These are phyloP conservation scores for Zygosaccharomyces bailii DNA, from an alignment of 805 yeast genomes.

Conservation along the genomic window DNA sequence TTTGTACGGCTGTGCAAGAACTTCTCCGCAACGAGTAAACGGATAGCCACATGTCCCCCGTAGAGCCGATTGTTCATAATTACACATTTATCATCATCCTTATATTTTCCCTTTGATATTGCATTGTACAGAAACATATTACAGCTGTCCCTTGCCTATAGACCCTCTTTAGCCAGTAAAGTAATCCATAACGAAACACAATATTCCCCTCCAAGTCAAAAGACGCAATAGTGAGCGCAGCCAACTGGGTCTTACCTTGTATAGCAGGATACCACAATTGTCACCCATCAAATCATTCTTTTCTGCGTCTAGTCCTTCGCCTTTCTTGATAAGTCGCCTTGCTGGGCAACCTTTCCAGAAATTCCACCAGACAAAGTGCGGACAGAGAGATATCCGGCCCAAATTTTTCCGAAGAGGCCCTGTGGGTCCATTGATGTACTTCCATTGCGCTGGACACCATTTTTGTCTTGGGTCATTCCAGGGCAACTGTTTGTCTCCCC, in stretches of 20 bases:
- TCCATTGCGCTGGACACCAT: constrained; percentile 87
- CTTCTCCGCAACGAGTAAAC: not conserved
- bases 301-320: constrained; percentile 72
- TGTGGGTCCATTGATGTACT: constrained; percentile 85
- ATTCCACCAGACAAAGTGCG: constrained; percentile 90
- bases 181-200: constrained; percentile 52
- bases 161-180: constrained; percentile 31
- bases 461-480: constrained; percentile 73
- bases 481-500: constrained; percentile 82
- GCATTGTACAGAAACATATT: no score
- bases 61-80: no score
- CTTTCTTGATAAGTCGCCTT: constrained; percentile 68
- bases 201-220: constrained; percentile 60
- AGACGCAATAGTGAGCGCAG: constrained; percentile 47
- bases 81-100: not conserved
- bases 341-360: constrained; percentile 79
- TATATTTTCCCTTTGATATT: not conserved
- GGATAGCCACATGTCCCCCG: not conserved
- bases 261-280: constrained; percentile 67
- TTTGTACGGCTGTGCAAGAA: constrained; percentile 8
- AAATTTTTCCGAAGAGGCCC: constrained; percentile 86
- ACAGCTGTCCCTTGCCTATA: no score
- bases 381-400: constrained; percentile 68
- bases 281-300: constrained; percentile 64
- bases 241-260: constrained; percentile 50